Evolutionary conservation across 768 basidiomycete species (phyloP).

Genomic region (Botryobasidium botryosum): DNA sequence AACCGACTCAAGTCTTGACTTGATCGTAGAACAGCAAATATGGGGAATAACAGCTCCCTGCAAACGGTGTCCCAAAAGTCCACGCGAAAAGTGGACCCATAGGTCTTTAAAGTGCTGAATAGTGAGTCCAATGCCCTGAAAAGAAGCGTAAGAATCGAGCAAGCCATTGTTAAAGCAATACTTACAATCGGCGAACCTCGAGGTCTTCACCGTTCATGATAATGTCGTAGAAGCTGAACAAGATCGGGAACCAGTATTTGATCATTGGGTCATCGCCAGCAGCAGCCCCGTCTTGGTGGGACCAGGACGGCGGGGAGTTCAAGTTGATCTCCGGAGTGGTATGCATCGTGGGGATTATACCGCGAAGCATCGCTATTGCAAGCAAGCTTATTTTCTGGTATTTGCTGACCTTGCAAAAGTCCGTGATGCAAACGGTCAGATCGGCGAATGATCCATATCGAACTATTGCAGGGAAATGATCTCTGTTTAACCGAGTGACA

Average conservation of each 20-base stretch:
- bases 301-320: constrained; percentile 11
- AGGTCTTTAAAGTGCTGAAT: constrained; percentile 82
- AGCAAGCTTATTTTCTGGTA: constrained; percentile 96
- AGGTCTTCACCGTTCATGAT: constrained; percentile 99
- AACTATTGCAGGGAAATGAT: constrained; percentile 83
- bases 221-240: constrained; percentile 98
- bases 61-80: constrained; percentile 98
- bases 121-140: constrained; percentile 87
- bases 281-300: no score
- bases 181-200: constrained; percentile 90
- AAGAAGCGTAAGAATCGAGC: constrained; percentile 5
- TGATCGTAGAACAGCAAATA: constrained; percentile 89
- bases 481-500: constrained; percentile 75
- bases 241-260: constrained; percentile 89
- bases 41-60: constrained; percentile 92
- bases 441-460: constrained; percentile 91
- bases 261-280: constrained; percentile 70
- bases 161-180: constrained; percentile 10
- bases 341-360: constrained; percentile 84
- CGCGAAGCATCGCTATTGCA: constrained; percentile 92
- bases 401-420: constrained; percentile 98
- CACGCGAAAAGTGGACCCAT: constrained; percentile 67
- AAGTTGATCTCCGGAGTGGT: constrained; percentile 51
- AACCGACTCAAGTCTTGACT: constrained; percentile 86
- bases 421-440: constrained; percentile 90